phyloP scores from a whole-genome alignment of 352 stramenopile genomes.

The Albugo laibachii region DNA sequence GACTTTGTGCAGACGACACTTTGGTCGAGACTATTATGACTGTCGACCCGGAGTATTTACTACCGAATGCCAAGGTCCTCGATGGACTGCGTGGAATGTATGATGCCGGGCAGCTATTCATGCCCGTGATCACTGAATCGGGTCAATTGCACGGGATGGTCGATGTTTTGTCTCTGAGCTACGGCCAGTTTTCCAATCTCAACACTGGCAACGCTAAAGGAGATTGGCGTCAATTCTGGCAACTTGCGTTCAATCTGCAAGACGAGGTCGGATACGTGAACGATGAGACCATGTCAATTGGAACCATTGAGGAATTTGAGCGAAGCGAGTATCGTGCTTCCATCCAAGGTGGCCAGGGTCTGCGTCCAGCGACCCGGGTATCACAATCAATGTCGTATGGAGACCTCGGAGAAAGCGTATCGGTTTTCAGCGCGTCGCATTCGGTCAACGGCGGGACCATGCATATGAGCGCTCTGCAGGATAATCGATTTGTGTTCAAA shows the following conservation, averaged over 20 bases:
- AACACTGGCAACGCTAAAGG: conserved; percentile 29
- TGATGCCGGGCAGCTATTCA: conserved; percentile 7
- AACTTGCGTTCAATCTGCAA: conserved; percentile 71
- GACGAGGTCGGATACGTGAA: conserved; percentile 63
- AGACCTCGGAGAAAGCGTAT: conserved; percentile 71
- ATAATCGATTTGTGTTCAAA: conserved; percentile 78
- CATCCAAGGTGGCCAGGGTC: neutral
- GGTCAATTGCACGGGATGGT: conserved; percentile 5
- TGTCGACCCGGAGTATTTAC: conserved; percentile 4
- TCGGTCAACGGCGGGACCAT: conserved; percentile 45
- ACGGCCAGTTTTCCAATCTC: conserved; percentile 4
- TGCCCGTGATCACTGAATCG: neutral
- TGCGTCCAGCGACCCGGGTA: no score
- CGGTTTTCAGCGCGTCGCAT: conserved; percentile 62
- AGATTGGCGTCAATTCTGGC: conserved; percentile 79
- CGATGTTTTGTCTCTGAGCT: conserved; percentile 7
- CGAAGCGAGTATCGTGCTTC: conserved; percentile 31
- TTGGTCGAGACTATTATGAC: conserved; percentile 9
- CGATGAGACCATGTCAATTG: conserved; percentile 61
- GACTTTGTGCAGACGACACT: conserved; percentile 2
- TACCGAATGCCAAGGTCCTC: conserved; percentile 2
- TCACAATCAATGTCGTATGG: conserved; percentile 30
- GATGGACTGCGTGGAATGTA: conserved; percentile 12
- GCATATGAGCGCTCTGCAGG: conserved; percentile 35
- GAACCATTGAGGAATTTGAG: conserved; percentile 81